Evolutionary conservation across 2,329 filamentous ascomycete genomes (phyloP).

Genomic region (Monosporascus sp.): DNA sequence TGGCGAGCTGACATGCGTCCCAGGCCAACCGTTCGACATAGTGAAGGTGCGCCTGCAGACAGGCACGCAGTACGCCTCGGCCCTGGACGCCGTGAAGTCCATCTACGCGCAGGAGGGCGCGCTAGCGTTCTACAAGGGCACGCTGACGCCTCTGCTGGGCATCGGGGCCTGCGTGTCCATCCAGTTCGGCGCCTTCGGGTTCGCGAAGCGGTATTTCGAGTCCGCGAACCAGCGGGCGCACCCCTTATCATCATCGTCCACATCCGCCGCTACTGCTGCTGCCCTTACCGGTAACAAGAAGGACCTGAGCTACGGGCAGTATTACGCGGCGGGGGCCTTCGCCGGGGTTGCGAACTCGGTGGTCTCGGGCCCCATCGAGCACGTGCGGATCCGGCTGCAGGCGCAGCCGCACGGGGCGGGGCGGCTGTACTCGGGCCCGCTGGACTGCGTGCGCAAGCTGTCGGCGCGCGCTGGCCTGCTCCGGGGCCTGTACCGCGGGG

Average conservation of each 20-base stretch:
- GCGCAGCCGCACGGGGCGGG: conserved; percentile 85
- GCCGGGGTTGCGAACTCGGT: conserved; percentile 86
- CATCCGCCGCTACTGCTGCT: conserved; percentile 42
- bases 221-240: conserved; percentile 56
- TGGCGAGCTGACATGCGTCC: neutral
- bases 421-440: conserved; percentile 74
- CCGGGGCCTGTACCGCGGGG: conserved; percentile 77
- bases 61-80: conserved; percentile 71
- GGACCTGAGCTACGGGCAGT: conserved; percentile 73
- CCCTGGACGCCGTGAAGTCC: conserved; percentile 70
- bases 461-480: conserved; percentile 60
- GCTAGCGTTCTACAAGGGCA: conserved; percentile 92
- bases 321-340: conserved; percentile 86
- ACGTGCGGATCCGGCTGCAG: conserved; percentile 92
- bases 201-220: conserved; percentile 82
- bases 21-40: conserved; percentile 76
- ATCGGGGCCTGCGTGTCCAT: conserved; percentile 98
- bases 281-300: conserved; percentile 2
- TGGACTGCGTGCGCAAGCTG: conserved; percentile 88
- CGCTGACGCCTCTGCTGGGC: conserved; percentile 86
- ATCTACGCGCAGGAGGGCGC: conserved; percentile 88
- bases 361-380: conserved; percentile 89
- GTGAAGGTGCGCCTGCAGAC: conserved; percentile 97
- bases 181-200: conserved; percentile 96
- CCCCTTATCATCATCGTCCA: conserved; percentile 46